A percentile compares a stretch with the other conserved stretches of the same genome.
Evolutionary conservation across 2,329 filamentous ascomycete species (phyloP).

Genomic region (Colletotrichum destructivum): DNA sequence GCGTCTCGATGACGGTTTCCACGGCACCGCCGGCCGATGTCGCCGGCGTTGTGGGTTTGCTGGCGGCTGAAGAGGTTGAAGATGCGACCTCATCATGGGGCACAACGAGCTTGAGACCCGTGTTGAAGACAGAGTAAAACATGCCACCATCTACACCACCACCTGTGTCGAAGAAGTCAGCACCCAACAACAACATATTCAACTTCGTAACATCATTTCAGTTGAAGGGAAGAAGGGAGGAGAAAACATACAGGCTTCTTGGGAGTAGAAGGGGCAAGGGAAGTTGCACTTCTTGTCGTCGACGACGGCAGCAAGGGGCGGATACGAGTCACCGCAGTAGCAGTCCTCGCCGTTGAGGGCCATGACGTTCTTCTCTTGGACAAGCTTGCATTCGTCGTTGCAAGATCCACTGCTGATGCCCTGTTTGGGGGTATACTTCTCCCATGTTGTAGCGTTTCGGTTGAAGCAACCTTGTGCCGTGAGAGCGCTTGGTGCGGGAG

Average conservation of each 20-base stretch:
- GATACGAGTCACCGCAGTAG: conserved; percentile 81
- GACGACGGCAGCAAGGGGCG: conserved; percentile 68
- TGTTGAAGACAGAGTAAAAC: conserved; percentile 66
- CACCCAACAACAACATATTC: no score
- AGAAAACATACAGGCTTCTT: conserved; percentile 74
- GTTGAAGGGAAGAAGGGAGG: neutral
- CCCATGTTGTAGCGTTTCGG: conserved; percentile 57
- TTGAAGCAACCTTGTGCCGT: conserved; percentile 68
- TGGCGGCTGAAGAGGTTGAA: conserved; percentile 48
- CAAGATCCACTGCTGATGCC: conserved; percentile 60
- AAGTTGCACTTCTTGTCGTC: conserved; percentile 74
- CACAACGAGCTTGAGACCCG: conserved; percentile 60
- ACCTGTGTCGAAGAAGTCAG: conserved; percentile 45
- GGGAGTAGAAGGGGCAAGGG: conserved; percentile 74
- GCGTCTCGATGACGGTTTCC: conserved; percentile 31
- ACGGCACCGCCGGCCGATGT: conserved; percentile 42
- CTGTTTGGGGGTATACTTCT: conserved; percentile 40
- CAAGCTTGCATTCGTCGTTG: conserved; percentile 42
- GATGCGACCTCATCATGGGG: conserved; percentile 49
- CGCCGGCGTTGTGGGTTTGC: conserved; percentile 31
- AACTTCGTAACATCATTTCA: neutral
- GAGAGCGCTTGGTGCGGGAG: conserved; percentile 54
- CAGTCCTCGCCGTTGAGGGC: conserved; percentile 76
- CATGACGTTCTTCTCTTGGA: conserved; percentile 67
- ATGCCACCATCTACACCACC: conserved; percentile 52